Percentiles rank a stretch among this genome's conserved stretches.
These are phyloP conservation scores for Tolypocladium ovalisporum DNA, from an alignment of 2,329 filamentous ascomycete species.

Conservation along the genomic window DNA sequence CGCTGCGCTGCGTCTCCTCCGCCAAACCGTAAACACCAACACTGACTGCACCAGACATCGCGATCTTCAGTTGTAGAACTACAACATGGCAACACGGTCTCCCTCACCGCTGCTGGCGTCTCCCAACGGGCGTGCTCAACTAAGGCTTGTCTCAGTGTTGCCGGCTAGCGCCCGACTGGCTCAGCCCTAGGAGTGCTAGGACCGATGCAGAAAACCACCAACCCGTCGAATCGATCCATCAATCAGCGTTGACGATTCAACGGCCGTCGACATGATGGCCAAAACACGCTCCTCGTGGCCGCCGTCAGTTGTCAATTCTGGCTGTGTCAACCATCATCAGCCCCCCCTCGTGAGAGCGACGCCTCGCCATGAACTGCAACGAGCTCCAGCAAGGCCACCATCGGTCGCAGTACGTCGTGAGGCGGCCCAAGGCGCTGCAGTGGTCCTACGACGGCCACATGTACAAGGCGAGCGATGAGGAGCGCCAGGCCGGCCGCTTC, in stretches of 20 bases:
- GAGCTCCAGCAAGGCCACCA: slow-evolving; percentile 20
- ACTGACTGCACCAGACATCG: background rate
- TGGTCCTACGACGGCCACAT: slow-evolving; percentile 33
- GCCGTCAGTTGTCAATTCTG: too few relatives aligned
- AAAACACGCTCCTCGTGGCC: background rate
- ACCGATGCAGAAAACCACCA: background rate
- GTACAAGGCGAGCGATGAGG: slow-evolving; percentile 28
- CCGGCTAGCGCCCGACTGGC: background rate
- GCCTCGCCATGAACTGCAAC: slow-evolving; percentile 23
- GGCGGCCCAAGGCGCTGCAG: slow-evolving; percentile 28
- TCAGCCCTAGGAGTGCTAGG: background rate
- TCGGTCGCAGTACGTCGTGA: slow-evolving; percentile 22
- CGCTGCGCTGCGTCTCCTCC: background rate
- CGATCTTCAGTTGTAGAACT: background rate
- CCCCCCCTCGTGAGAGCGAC: too few relatives aligned
- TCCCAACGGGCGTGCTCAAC: background rate
- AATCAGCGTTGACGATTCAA: background rate
- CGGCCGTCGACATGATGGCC: background rate
- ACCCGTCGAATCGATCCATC: background rate
- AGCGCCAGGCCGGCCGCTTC: slow-evolving; percentile 33
- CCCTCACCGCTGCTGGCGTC: background rate
- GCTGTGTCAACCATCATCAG: too few relatives aligned
- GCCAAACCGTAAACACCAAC: background rate
- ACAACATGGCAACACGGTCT: background rate
- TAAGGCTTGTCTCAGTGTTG: background rate